These are phyloP conservation scores for Ehretia macrophylla DNA, from an alignment of 257 asterid species.

Conservation along the genomic window DNA sequence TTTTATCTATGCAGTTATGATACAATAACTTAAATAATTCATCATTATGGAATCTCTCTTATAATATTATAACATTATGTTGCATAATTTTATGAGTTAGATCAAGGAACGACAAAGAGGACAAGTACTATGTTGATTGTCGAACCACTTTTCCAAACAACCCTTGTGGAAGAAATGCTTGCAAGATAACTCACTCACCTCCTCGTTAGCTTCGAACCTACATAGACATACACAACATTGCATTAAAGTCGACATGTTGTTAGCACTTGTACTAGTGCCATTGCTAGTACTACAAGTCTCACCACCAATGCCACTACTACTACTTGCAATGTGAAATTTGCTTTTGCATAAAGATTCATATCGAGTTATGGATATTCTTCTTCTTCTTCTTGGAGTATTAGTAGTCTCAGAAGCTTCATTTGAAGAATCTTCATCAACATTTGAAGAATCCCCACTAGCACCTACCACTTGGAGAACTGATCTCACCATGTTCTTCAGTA, in stretches of 20 bases:
- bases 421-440: slow-evolving; percentile 12
- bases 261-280: background rate
- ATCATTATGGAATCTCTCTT: too few species aligned
- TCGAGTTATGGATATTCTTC: slow-evolving; percentile 34
- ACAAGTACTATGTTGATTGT: slow-evolving; percentile 44
- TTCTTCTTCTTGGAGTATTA: slow-evolving; percentile 6
- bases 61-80: too few species aligned
- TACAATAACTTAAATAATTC: too few species aligned
- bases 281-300: background rate
- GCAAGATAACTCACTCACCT: slow-evolving; percentile 65
- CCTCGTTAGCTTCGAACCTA: slow-evolving; percentile 41
- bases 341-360: slow-evolving; percentile 29
- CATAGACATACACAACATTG: slow-evolving; percentile 60
- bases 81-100: background rate
- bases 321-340: slow-evolving; percentile 4
- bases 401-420: slow-evolving; percentile 9
- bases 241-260: slow-evolving; percentile 9
- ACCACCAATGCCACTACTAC: too few species aligned
- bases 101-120: slow-evolving; percentile 60
- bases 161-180: slow-evolving; percentile 62
- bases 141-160: slow-evolving; percentile 63
- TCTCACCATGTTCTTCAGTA: slow-evolving; percentile 8
- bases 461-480: slow-evolving; percentile 17
- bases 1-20: too few species aligned
- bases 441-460: slow-evolving; percentile 9